Conservation (phyloP, 495 filamentous ascomycete species). For the Penicillium roqueforti region DNA sequence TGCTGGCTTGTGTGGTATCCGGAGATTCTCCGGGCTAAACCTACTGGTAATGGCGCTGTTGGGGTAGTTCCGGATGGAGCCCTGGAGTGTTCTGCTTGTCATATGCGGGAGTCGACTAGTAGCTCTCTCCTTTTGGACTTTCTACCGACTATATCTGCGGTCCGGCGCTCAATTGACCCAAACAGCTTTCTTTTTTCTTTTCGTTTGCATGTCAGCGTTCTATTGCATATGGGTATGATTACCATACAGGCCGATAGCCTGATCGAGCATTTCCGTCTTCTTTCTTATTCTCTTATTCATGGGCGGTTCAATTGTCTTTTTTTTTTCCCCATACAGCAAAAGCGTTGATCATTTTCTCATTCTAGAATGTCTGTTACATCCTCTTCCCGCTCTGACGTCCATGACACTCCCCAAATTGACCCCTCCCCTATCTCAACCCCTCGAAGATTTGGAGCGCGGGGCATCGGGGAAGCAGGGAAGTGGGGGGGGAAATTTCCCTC, state of each 20-base stretch:
- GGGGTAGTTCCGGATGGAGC: neutral
- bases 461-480: conserved; percentile 14
- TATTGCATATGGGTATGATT: conserved; percentile 15
- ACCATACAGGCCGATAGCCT: neutral
- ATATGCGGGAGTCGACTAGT: neutral
- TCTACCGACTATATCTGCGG: neutral
- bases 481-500: conserved; percentile 3
- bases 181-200: conserved; percentile 1
- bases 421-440: conserved; percentile 3
- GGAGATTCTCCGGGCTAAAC: conserved; percentile 1
- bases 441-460: conserved; percentile 1
- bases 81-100: neutral
- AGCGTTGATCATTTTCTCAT: neutral
- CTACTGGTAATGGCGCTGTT: neutral
- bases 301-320: conserved; percentile 6
- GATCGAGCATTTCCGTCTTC: conserved; percentile 4
- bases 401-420: neutral
- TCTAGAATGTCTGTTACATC: neutral
- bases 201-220: conserved; percentile 16
- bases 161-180: neutral
- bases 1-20: neutral
- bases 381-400: too few species aligned
- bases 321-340: conserved; percentile 2
- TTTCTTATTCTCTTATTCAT: conserved; percentile 1
- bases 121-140: neutral